Evolutionary conservation across 495 filamentous ascomycete species (phyloP).

Genomic region (Podospora pseudocomata): DNA sequence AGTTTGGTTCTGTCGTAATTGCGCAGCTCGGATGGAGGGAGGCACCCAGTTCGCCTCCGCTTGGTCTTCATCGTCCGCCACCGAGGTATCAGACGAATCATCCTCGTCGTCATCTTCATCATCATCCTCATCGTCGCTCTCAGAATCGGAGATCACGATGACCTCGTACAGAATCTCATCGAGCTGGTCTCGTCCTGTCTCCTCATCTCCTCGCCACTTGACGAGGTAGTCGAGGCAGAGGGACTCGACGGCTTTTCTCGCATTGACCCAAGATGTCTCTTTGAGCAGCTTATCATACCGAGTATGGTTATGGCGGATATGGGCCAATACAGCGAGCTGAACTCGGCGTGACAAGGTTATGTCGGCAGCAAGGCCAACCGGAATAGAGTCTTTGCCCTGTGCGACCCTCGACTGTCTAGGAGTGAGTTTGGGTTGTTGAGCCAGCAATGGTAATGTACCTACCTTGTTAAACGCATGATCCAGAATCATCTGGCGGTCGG

Average conservation of each 20-base stretch:
- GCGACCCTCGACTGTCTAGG: constrained; percentile 12
- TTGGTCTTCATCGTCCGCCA: background rate
- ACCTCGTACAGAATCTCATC: constrained; percentile 80
- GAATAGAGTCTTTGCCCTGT: constrained; percentile 41
- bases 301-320: constrained; percentile 83
- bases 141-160: constrained; percentile 77
- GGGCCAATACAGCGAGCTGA: constrained; percentile 78
- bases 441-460: constrained; percentile 14
- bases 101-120: constrained; percentile 25
- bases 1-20: background rate
- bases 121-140: constrained; percentile 46
- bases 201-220: constrained; percentile 85
- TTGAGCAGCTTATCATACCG: constrained; percentile 77
- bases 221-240: constrained; percentile 67
- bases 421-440: constrained; percentile 8
- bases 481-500: constrained; percentile 73
- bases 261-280: constrained; percentile 60
- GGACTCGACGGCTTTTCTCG: constrained; percentile 66
- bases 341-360: constrained; percentile 69
- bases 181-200: constrained; percentile 67
- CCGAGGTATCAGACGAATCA: constrained; percentile 41
- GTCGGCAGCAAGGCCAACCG: constrained; percentile 65
- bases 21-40: background rate
- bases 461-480: constrained; percentile 83
- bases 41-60: background rate